Conservation (phyloP, 495 filamentous ascomycete genomes). For the Aspergillus homomorphus region DNA sequence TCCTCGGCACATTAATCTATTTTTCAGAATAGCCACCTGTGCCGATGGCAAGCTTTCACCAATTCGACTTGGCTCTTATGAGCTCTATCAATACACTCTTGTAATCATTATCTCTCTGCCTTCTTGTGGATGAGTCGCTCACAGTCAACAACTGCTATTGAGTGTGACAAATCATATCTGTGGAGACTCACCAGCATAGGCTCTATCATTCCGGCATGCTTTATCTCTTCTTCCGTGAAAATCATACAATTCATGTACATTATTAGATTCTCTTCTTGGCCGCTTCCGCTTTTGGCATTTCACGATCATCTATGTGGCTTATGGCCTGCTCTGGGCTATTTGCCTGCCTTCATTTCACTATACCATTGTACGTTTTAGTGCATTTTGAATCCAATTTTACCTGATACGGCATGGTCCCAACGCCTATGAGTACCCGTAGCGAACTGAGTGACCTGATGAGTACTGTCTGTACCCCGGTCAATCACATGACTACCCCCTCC, state of each 20-base stretch:
- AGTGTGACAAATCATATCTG: neutral
- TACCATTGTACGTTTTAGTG: neutral
- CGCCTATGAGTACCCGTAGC: no score
- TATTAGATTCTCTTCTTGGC: conserved; percentile 12
- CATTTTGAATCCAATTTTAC: neutral
- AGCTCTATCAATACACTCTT: neutral
- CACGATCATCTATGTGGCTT: neutral
- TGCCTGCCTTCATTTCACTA: neutral
- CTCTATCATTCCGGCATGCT: neutral
- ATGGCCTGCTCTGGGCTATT: neutral
- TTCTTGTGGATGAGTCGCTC: neutral
- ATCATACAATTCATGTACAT: conserved; percentile 18
- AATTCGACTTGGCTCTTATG: neutral
- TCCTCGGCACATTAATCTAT: neutral
- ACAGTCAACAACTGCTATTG: neutral
- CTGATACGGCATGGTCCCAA: no score
- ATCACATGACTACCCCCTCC: neutral
- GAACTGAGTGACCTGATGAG: no score
- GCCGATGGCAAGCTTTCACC: neutral
- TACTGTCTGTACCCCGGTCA: neutral
- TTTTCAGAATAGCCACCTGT: neutral
- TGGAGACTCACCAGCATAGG: neutral
- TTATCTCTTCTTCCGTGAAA: neutral
- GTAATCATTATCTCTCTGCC: neutral
- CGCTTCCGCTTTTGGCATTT: conserved; percentile 2